Base-by-base conservation (phyloP, 2,329 filamentous ascomycete genomes). In the Colletotrichum musae region DNA sequence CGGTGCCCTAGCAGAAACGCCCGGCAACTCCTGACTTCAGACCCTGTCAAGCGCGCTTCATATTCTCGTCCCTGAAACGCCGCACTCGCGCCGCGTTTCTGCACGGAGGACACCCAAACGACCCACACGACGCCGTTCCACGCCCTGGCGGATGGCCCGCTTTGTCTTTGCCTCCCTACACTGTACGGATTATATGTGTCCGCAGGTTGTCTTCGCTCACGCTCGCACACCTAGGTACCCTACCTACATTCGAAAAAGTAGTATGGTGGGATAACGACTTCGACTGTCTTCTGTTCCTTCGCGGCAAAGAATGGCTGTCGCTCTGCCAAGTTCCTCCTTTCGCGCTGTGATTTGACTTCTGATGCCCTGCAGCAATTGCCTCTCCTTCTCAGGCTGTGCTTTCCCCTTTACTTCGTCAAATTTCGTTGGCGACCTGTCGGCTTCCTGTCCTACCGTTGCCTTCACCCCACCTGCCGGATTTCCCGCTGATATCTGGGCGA, bases 71-170 rank as follows among this genome's bases (percentile, higher is more conserved):
- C 43, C 51, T 56, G 59, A 62, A 62, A 62, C 59, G 59, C 48
- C 26, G 28, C 36, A 53, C 50, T 26, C 13, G n/a, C 24, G 16
- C 28, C 28, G 32, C 32, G 32, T 18, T 21, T 51, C 47, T 51
- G n/a, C 43, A 24, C 32, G 9, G 54, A 68, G 54, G 62, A 73
- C 73, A 71, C 72, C 75, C 72, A 79, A 77, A 79, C 78, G 65
- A 68, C 71, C 57, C 73, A 75, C 47, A 69, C 28, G 39, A 32
- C 53, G 60, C 60, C 41, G 39, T 39, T 10, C 50, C 26, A 18
- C 32, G 16, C 7, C 24, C 15, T 13, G 26, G 36, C 13, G 36
- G 36, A 13, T n/a, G 13, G 39, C 18, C 64, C 58, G 62, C 51
- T 51, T 54, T 24, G n/a, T 26, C 41, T 15, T 43, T 12, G 41